Conservation (phyloP, 495 filamentous ascomycete genomes). For the Cercophora samala region DNA sequence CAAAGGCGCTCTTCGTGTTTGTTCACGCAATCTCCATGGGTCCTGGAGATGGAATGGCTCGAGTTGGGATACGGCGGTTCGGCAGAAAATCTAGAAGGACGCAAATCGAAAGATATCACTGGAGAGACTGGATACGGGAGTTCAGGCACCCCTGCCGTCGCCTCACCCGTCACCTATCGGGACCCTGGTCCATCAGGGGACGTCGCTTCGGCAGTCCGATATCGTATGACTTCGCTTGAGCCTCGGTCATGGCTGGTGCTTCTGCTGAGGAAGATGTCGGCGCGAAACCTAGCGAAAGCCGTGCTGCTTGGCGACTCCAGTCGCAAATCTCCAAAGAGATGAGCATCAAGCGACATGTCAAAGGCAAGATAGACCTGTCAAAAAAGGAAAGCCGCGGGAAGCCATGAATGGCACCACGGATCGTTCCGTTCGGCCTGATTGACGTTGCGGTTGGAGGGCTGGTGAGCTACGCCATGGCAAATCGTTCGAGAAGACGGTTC, state of each 20-base stretch:
- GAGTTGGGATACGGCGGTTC: constrained; percentile 8
- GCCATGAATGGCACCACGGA: background rate
- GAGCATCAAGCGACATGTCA: background rate
- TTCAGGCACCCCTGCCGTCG: constrained; percentile 4
- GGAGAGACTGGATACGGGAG: background rate
- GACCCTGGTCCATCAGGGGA: background rate
- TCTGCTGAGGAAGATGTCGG: background rate
- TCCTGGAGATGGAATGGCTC: background rate
- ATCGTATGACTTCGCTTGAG: constrained; percentile 18
- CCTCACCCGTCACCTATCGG: constrained; percentile 10
- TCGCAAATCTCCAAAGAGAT: background rate
- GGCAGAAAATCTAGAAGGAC: constrained; percentile 13
- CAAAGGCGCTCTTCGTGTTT: background rate
- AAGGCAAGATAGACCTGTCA: background rate
- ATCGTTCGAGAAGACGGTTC: background rate
- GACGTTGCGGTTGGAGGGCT: background rate
- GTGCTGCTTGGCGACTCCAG: background rate
- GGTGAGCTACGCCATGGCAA: background rate
- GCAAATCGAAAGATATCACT: constrained; percentile 7
- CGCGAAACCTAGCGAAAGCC: background rate
- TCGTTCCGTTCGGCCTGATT: background rate
- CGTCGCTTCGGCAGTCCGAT: constrained; percentile 12
- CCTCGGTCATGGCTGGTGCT: constrained; percentile 1
- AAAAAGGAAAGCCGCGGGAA: background rate
- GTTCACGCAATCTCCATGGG: constrained; percentile 1